Percentiles rank a stretch among this genome's conserved stretches.
Conservation (phyloP, 129 eudicot species). For the Helianthus annuus region HanXRQr2.0-SUNRISE NC_035438.2:19438445-19438944, state of each 20-base stretch:
- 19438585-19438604: conserved; percentile 73
- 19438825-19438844: too few relatives aligned
- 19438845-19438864: too few relatives aligned
- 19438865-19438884: too few relatives aligned
- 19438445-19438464: conserved; percentile 93
- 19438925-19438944: too few relatives aligned
- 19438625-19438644: conserved; percentile 57
- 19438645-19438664: conserved; percentile 60
- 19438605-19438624: conserved; percentile 64
- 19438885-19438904: too few relatives aligned
- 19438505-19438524: conserved; percentile 97
- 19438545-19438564: conserved; percentile 97
- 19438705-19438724: conserved; percentile 58
- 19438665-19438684: conserved; percentile 52
- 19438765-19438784: too few relatives aligned
- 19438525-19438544: conserved; percentile 94
- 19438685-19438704: conserved; percentile 89
- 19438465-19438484: conserved; percentile 92
- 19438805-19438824: too few relatives aligned
- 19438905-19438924: too few relatives aligned
- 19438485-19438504: conserved; percentile 82
- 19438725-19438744: not conserved
- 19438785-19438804: too few relatives aligned
- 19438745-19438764: not conserved
- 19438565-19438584: conserved; percentile 95